These are phyloP conservation scores for Glonium stellatum DNA, from an alignment of 495 filamentous ascomycete genomes.

Conservation along the genomic window DNA sequence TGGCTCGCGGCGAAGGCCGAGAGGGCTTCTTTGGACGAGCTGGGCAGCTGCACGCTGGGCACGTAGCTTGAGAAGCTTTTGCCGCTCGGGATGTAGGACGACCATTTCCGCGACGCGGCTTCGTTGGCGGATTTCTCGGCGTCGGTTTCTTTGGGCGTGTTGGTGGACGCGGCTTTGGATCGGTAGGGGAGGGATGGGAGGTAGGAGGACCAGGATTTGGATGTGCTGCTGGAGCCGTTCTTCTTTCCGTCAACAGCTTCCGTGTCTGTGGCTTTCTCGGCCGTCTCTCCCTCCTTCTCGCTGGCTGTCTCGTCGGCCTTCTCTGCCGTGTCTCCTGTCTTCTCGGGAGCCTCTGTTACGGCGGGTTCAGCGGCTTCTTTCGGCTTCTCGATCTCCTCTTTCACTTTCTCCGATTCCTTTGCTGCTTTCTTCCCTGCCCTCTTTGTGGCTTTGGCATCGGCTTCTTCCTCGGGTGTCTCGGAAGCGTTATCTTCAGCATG, in stretches of 20 bases:
- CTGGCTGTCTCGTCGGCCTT: slow-evolving; percentile 6
- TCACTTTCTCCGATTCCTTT: slow-evolving; percentile 12
- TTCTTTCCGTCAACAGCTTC: too few species aligned
- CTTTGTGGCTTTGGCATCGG: slow-evolving; percentile 8
- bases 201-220: slow-evolving; percentile 26
- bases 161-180: slow-evolving; percentile 1
- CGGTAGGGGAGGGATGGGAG: slow-evolving; percentile 28
- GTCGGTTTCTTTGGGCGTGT: slow-evolving; percentile 5
- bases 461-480: too few species aligned
- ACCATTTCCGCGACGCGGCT: slow-evolving; percentile 32
- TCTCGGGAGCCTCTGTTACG: slow-evolving; percentile 17
- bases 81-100: slow-evolving; percentile 34
- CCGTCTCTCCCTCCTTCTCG: slow-evolving; percentile 3
- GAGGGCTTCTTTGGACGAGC: slow-evolving; percentile 26
- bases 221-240: too few species aligned
- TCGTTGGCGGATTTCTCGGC: slow-evolving; percentile 28
- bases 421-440: slow-evolving; percentile 14
- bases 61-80: slow-evolving; percentile 34
- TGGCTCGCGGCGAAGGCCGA: slow-evolving; percentile 30
- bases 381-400: slow-evolving; percentile 7
- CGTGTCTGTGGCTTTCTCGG: slow-evolving; percentile 12
- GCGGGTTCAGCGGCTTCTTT: slow-evolving; percentile 9
- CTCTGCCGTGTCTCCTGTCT: slow-evolving; percentile 14
- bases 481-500: slow-evolving; percentile 19
- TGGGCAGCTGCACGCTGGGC: slow-evolving; percentile 19